Percentiles rank a stretch among this genome's conserved stretches.
Conservation (phyloP, 352 stramenopile species). For the Pythium rhizo-oryzae region DNA sequence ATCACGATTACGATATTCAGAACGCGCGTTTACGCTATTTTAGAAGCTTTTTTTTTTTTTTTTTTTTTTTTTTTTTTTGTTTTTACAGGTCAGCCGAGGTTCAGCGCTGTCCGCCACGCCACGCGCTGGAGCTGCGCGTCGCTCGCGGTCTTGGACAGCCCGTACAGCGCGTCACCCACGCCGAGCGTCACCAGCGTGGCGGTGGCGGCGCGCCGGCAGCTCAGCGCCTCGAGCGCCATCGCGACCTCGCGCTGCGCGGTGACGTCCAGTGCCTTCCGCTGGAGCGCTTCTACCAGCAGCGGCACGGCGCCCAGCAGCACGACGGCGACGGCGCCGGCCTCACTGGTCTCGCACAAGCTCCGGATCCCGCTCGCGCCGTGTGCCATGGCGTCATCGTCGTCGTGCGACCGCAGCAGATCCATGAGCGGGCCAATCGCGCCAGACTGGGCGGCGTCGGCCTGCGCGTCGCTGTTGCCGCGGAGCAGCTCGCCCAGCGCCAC, state of each 20-base stretch:
- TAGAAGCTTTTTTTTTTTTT: neutral
- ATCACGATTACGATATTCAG: neutral
- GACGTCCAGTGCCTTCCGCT: neutral
- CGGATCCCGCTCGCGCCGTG: neutral
- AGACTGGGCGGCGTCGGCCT: neutral
- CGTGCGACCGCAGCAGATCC: neutral
- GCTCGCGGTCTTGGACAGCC: neutral
- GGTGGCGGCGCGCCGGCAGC: neutral
- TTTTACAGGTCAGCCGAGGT: neutral
- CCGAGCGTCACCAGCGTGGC: neutral
- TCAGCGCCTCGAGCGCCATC: slow-evolving; percentile 3
- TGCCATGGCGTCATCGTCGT: neutral
- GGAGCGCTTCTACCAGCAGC: neutral
- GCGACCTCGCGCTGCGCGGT: too few relatives aligned
- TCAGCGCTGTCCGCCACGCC: neutral
- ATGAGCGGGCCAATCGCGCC: slow-evolving; percentile 5
- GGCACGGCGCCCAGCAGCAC: slow-evolving; percentile 2
- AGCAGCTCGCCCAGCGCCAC: neutral
- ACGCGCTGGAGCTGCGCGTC: neutral
- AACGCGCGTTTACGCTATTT: neutral
- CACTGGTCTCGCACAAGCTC: neutral
- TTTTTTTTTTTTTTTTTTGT: too few relatives aligned
- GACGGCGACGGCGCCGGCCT: neutral
- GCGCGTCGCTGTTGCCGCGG: neutral
- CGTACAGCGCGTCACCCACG: neutral